Percentiles rank a stretch among this genome's conserved stretches.
These are phyloP conservation scores for Centaurea solstitialis DNA, from an alignment of 129 eudicot genomes.

Conservation along the genomic window DNA sequence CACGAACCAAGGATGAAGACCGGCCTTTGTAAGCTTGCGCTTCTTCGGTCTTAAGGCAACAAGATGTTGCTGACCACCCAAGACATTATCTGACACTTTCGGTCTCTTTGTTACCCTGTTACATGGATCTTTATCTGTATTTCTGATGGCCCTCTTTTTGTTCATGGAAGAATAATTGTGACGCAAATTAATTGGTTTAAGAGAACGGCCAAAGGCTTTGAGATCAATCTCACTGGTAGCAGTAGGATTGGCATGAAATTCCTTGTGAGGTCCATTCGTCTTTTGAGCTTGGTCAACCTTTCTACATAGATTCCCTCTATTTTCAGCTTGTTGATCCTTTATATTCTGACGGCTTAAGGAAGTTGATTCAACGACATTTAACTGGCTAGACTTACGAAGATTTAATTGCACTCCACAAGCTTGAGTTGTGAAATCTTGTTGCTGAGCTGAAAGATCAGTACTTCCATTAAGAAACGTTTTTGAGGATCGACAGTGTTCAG, in stretches of 20 bases:
- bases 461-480: constrained; percentile 35
- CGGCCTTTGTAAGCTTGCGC: constrained; percentile 50
- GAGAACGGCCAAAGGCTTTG: constrained; percentile 81
- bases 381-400: constrained; percentile 20
- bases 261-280: constrained; percentile 41
- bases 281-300: constrained; percentile 29
- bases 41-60: constrained; percentile 47
- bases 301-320: constrained; percentile 33
- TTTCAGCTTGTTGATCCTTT: constrained; percentile 41
- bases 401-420: constrained; percentile 30
- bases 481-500: constrained; percentile 41
- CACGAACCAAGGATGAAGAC: constrained; percentile 58
- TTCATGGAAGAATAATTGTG: constrained; percentile 57
- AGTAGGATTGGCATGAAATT: constrained; percentile 44
- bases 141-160: constrained; percentile 56
- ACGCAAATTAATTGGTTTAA: constrained; percentile 54
- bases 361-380: constrained; percentile 52
- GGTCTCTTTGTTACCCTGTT: constrained; percentile 50
- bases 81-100: constrained; percentile 43
- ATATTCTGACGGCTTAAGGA: constrained; percentile 33
- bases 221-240: constrained; percentile 61
- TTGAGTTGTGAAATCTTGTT: constrained; percentile 42
- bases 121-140: constrained; percentile 55
- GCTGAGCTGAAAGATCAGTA: constrained; percentile 54
- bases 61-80: constrained; percentile 34